Base-by-base conservation (phyloP, 805 yeast species). In the Pichia rugopelliculosa region DNA sequence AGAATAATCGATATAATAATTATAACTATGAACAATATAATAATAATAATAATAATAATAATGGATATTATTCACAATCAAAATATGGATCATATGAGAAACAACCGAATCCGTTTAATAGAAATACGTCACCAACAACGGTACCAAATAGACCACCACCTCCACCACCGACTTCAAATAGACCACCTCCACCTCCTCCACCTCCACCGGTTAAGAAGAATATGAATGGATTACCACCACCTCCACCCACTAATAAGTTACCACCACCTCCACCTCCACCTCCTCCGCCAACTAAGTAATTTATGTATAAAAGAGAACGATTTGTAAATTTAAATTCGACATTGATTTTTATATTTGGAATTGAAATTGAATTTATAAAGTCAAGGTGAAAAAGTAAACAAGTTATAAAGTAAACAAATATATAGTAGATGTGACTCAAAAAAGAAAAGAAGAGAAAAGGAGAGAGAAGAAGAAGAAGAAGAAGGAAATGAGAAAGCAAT, bases 101-200 rank as follows among this genome's bases (percentile, higher is more conserved):
- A n/a, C 23, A 17, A 22, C 39, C 45, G 8, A 45, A 45, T 26
- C 43, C 43, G 17, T 36, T 45, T 23, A 36, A 36, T 2, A 8
- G 13, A 18, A 30, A 22, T 3, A 33, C 18, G 9, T 10, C 30
- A 25, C 22, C 15, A 25, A 36, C 34, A 20, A 10, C 49, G 15
- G 55, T 50, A 23, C 50, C 51, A 23, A 44, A 26, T 13, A 41
- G 49, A 22, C 49, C 50, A 9, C 48, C 51, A 21, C 44, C 40
- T 17, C 34, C 42, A 11, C 40, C 45, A 26, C 15, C 39, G 15
- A 9, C 23, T 10, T 9, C 8, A 18, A 8, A 9, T 8, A 20
- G 12, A 26, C 12, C 18, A 23, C 4, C 41, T 12, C n/a, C n/a
- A n/a, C n/a, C n/a, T n/a, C n/a, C n/a, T n/a, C n/a, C n/a, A n/a